A percentile compares a stretch with the other conserved stretches of the same genome.
These are phyloP conservation scores for Telfairia occidentalis DNA, from an alignment of 331 rosid genomes.

Conservation along the genomic window DNA sequence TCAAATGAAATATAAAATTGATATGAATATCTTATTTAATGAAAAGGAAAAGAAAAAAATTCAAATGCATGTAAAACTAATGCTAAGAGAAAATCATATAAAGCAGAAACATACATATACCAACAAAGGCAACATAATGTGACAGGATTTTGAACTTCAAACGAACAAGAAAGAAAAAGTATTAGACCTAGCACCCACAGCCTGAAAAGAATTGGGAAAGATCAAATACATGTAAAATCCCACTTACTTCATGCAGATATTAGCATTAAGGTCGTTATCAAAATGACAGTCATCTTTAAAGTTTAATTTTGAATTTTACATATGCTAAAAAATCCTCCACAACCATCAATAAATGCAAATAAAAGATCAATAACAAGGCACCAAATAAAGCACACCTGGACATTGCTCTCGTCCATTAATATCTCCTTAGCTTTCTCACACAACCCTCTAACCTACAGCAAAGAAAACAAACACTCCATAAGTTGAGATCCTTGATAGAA, in stretches of 20 bases:
- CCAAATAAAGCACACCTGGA: conserved; percentile 38
- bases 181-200: neutral
- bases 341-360: neutral
- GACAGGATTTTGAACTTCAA: neutral
- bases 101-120: neutral
- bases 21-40: neutral
- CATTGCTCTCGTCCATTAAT: conserved; percentile 88
- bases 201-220: neutral
- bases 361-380: neutral
- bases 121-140: neutral
- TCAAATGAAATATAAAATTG: neutral
- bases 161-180: neutral
- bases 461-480: neutral
- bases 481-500: neutral
- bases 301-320: neutral
- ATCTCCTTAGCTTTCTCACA: conserved; percentile 91
- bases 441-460: conserved; percentile 51
- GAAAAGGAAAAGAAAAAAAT: neutral
- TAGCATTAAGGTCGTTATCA: neutral
- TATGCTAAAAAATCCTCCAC: neutral
- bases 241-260: neutral
- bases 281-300: neutral
- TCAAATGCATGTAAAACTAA: neutral
- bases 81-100: neutral
- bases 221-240: neutral